These are phyloP conservation scores for Triticum timopheevii DNA, from an alignment of 176 grass and related monocot species.

Conservation along the genomic window DNA sequence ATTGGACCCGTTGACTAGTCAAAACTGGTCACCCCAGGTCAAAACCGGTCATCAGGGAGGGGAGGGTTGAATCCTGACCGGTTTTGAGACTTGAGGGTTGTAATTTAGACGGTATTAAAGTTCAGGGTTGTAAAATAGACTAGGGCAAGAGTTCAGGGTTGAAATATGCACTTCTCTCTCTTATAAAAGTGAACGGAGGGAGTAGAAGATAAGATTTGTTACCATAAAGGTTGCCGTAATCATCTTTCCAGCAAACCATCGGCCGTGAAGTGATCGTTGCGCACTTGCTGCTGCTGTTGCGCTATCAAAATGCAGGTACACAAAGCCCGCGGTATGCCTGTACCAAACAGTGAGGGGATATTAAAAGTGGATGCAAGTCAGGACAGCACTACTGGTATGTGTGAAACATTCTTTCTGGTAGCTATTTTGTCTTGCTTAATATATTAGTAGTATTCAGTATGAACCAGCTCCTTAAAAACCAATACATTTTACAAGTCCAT, in stretches of 20 bases:
- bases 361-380: background rate
- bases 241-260: conserved; percentile 91
- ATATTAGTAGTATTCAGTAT: background rate
- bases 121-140: too few relatives aligned
- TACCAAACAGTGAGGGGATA: conserved; percentile 17
- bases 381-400: background rate
- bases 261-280: conserved; percentile 66
- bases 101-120: too few relatives aligned
- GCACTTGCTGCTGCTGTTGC: conserved; percentile 53
- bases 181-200: too few relatives aligned
- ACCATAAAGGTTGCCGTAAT: conserved; percentile 95
- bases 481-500: background rate
- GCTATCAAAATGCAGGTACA: conserved; percentile 78
- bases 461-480: background rate
- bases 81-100: too few relatives aligned
- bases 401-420: background rate
- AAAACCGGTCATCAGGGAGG: too few relatives aligned
- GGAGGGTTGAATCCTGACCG: too few relatives aligned
- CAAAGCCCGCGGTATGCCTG: conserved; percentile 85
- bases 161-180: too few relatives aligned
- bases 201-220: background rate
- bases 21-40: too few relatives aligned
- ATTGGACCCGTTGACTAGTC: too few relatives aligned
- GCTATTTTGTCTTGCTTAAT: background rate
- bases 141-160: too few relatives aligned